Base-by-base conservation (phyloP, 495 filamentous ascomycete genomes). In the Ramalina peruviana region DNA sequence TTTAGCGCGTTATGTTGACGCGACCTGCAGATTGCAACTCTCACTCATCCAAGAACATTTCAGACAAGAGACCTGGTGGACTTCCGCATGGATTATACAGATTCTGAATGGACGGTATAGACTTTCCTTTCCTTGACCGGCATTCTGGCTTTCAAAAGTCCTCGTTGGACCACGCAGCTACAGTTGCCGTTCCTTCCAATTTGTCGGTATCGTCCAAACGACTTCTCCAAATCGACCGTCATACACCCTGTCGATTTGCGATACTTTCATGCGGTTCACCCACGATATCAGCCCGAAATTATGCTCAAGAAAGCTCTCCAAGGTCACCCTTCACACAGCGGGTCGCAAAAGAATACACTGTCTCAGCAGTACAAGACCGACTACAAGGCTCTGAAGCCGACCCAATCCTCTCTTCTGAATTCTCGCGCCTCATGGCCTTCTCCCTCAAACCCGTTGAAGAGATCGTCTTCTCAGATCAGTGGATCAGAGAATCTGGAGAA, bases 261-360 rank as follows among this genome's bases (percentile, higher is more conserved):
- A 23, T 39, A 19, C 46, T 37, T 40, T 17, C 36, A 48, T 37
- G 48, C 50, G 30, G 12, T 47, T 36, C 42, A 55, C 41, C 38
- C 40, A n/a, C 17, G 3, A 6, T 43, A 21, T 6, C 49, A 51
- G 26, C 23, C 49, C 12, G 25, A 60, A 27, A 37, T 36, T n/a
- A 60, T 60, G 58, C 33, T 60, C 19, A 47, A 38, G 19, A 52
- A 51, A 43, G 53, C 58, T 40, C 40, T 55, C 19, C 49, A 58
- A 41, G 55, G 55, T 13, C 55, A 58, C 19, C 43, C 37, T 38
- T 36, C 51, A 13, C 36, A 12, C 15, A 7, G 46, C 4, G 41
- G 47, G 10, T 19, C 41, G 6, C 54, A 53, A 40, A 49, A 43
- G 33, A 46, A 44, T 20, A 40, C 52, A 36, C 25, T 49, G n/a